Conservation (phyloP, 2,329 filamentous ascomycete species). For the Thermothelomyces thermophilus region DNA sequence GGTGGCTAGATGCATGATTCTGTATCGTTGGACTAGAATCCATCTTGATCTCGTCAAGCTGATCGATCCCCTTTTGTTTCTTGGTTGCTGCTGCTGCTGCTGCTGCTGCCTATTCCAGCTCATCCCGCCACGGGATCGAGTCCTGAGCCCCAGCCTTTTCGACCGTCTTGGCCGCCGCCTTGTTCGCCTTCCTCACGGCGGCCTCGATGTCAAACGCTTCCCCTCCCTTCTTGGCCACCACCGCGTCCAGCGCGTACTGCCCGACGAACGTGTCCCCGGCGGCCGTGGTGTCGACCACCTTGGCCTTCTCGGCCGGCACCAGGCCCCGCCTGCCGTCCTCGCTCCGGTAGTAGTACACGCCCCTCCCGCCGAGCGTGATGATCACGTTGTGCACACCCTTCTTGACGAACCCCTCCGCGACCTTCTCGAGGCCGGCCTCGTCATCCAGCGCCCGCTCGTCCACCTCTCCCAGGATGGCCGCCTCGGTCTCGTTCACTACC, state of each 20-base stretch:
- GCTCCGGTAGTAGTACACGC: slow-evolving; percentile 64
- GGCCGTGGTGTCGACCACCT: slow-evolving; percentile 85
- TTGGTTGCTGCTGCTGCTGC: no score
- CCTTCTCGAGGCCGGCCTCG: slow-evolving; percentile 37
- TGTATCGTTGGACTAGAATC: no score
- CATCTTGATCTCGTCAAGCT: no score
- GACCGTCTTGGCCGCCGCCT: slow-evolving; percentile 59
- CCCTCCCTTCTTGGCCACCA: slow-evolving; percentile 41
- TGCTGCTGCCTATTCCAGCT: slow-evolving; percentile 30
- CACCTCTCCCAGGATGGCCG: slow-evolving; percentile 60
- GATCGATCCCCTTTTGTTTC: no score
- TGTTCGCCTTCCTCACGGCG: slow-evolving; percentile 55
- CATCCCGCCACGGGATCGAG: slow-evolving; percentile 59
- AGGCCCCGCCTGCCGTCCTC: slow-evolving; percentile 36
- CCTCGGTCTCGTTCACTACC: slow-evolving; percentile 87
- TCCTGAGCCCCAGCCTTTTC: slow-evolving; percentile 58
- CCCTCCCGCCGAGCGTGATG: slow-evolving; percentile 75
- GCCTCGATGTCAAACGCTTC: slow-evolving; percentile 47
- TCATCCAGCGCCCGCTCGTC: slow-evolving; percentile 43
- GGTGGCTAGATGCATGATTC: no score
- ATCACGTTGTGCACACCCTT: slow-evolving; percentile 70
- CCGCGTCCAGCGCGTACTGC: slow-evolving; percentile 70
- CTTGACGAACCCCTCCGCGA: slow-evolving; percentile 55
- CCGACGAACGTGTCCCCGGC: slow-evolving; percentile 95
- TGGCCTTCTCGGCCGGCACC: slow-evolving; percentile 60